phyloP scores from a whole-genome alignment of 805 yeast species.

The Maudiozyma serrabonitensis region DNA sequence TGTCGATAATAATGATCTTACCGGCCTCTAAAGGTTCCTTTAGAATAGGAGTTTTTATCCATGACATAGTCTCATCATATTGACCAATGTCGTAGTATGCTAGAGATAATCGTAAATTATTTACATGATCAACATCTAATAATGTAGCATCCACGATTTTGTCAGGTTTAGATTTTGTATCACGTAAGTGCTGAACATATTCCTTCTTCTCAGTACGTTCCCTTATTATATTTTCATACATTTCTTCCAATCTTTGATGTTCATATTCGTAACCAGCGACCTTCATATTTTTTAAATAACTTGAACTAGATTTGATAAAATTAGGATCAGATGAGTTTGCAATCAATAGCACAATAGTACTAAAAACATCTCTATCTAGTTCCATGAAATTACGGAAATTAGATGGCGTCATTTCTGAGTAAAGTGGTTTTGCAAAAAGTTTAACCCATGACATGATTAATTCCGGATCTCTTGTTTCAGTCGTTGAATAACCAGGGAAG shows the following conservation, averaged over 20 bases:
- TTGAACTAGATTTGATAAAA: constrained; percentile 14
- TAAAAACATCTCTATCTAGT: constrained; percentile 11
- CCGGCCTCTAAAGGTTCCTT: constrained; percentile 34
- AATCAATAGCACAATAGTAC: constrained; percentile 15
- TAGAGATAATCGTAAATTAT: constrained; percentile 35
- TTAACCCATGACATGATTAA: constrained; percentile 42
- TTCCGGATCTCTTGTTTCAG: constrained; percentile 46
- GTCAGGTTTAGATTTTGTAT: constrained; percentile 33
- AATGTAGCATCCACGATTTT: constrained; percentile 41
- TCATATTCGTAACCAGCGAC: constrained; percentile 41
- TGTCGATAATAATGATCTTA: constrained; percentile 46
- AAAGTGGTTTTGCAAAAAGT: constrained; percentile 40
- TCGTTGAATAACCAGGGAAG: constrained; percentile 53
- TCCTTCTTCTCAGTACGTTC: constrained; percentile 35
- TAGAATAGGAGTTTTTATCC: constrained; percentile 1
- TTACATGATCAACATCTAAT: constrained; percentile 37
- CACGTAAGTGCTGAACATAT: constrained; percentile 36
- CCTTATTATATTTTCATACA: constrained; percentile 30
- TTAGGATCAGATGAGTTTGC: constrained; percentile 9
- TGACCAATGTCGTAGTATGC: constrained; percentile 44
- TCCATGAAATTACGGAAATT: constrained; percentile 14
- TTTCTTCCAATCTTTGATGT: constrained; percentile 33
- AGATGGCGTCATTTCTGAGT: constrained; percentile 41
- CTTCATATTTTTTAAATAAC: constrained; percentile 15
- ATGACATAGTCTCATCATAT: constrained; percentile 23